phyloP scores from a whole-genome alignment of 805 yeast species.

The Starmerella kuoi region DNA sequence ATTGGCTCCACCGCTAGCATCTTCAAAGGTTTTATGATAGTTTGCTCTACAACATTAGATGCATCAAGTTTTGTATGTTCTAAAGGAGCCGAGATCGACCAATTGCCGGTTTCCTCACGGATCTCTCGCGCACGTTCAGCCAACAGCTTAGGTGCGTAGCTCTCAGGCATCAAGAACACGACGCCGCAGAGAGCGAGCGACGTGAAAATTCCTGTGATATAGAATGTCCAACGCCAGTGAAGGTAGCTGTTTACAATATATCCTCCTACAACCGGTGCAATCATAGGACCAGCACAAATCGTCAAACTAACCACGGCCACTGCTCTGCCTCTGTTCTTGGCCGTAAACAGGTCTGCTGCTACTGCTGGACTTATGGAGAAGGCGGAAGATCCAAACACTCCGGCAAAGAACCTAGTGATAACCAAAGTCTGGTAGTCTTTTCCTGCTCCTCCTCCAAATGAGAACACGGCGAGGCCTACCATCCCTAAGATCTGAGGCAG shows the following conservation, averaged over 20 bases:
- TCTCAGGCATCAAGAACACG: conserved; percentile 31
- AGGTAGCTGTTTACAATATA: conserved; percentile 64
- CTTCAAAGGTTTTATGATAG: conserved; percentile 23
- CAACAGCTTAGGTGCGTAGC: conserved; percentile 29
- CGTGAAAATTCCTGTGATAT: conserved; percentile 36
- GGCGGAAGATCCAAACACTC: conserved; percentile 67
- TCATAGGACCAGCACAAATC: conserved; percentile 20
- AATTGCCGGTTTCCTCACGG: conserved; percentile 37
- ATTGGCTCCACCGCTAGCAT: conserved; percentile 32
- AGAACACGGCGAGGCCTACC: conserved; percentile 27
- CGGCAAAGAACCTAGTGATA: conserved; percentile 67
- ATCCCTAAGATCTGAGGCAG: conserved; percentile 41
- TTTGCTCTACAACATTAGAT: conserved; percentile 32
- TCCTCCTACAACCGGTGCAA: conserved; percentile 32
- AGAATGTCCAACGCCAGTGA: conserved; percentile 47
- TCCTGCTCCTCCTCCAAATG: conserved; percentile 18
- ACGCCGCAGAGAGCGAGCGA: conserved; percentile 27
- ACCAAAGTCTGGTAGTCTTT: conserved; percentile 27
- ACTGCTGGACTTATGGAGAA: conserved; percentile 16
- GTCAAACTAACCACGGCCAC: conserved; percentile 11
- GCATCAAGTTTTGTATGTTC: conserved; percentile 32
- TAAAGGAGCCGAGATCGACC: conserved; percentile 41
- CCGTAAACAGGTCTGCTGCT: conserved; percentile 15
- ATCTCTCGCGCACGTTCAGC: conserved; percentile 35
- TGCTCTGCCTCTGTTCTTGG: conserved; percentile 15